Evolutionary conservation across 495 filamentous ascomycete genomes (phyloP), one percentile per base, ranked within the genome.

Genomic region (Penicillium alfredii): DNA sequence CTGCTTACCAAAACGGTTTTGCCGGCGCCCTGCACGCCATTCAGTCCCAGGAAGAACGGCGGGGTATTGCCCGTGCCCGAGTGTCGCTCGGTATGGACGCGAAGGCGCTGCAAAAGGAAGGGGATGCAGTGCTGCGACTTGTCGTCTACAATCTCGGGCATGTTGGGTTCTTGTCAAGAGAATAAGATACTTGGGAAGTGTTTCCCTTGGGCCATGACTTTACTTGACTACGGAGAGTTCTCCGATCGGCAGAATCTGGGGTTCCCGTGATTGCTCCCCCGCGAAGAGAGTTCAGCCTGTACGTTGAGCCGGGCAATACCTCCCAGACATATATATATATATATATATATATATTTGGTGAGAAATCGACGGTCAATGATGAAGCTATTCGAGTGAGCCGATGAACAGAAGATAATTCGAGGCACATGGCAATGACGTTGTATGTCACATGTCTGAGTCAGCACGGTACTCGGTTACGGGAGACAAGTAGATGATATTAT

Each of bases 91-190:
- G 51, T 55, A 58, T 88, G 76, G 15, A 56, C 44, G 16, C 63
- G 60, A 33, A 93, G 65, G 2, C 69, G 77, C 19, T 77, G 70
- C 9, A 93, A 70, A 41, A 94, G 81, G 60, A 94, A 95, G 9
- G 86, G 82, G 41, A 90, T 80, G 69, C 86, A 88, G 66, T 85
- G 69, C 12, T 80, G 76, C n/a, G 83, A 87, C 58, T 89, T 93
- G 71, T 92, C 88, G 65, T 90, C 84, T 46, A 86, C 61, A 38
- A 86, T 76, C 28, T 69, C 56, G n/a, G 67, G 46, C 68, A 74
- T 69, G 21, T 21, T 53, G 46, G 14, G 9, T 22, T 29, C n/a
- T 38, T 23, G 20, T 31, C 12, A 8, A 2, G 28, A 13, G 28
- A 25, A 21, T 15, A 34, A 35, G 20, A 17, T 36, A 22, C 27